A percentile compares a stretch with the other conserved stretches of the same genome.
phyloP scores from a whole-genome alignment of 1,284 basidiomycete genomes.

The Cystobasidium sp. region DNA sequence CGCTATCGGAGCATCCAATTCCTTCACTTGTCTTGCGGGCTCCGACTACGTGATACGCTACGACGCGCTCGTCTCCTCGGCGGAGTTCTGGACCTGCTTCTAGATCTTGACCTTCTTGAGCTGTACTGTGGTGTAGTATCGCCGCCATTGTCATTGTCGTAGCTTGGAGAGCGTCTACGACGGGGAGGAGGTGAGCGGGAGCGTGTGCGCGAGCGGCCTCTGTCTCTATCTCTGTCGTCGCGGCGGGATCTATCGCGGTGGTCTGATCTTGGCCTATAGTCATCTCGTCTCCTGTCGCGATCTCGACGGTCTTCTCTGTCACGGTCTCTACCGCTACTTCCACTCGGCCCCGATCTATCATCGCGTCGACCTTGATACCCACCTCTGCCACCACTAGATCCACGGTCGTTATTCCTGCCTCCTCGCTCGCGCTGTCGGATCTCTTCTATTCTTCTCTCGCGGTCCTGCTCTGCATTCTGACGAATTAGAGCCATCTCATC shows the following conservation, averaged over 20 bases:
- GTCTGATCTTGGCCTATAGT: background rate
- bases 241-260: slow-evolving; percentile 28
- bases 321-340: slow-evolving; percentile 52
- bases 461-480: slow-evolving; percentile 59
- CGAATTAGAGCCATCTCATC: slow-evolving; percentile 67
- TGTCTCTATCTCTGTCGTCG: slow-evolving; percentile 25
- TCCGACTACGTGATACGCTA: background rate
- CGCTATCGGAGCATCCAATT: too few relatives aligned
- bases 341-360: slow-evolving; percentile 42
- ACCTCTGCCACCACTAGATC: slow-evolving; percentile 45
- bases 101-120: slow-evolving; percentile 10
- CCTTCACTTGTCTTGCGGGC: too few relatives aligned
- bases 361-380: slow-evolving; percentile 48
- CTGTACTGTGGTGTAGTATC: slow-evolving; percentile 9
- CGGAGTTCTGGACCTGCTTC: slow-evolving; percentile 5
- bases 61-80: background rate
- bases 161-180: slow-evolving; percentile 7
- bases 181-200: slow-evolving; percentile 30
- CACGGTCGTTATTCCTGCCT: slow-evolving; percentile 52
- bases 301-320: slow-evolving; percentile 60
- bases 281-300: slow-evolving; percentile 49
- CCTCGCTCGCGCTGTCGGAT: slow-evolving; percentile 49
- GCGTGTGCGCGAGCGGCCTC: slow-evolving; percentile 29
- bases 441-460: slow-evolving; percentile 56
- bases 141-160: slow-evolving; percentile 17